Evolutionary conservation across 176 grass and related monocot species (phyloP), one percentile per base, ranked within the genome.

Genomic region (Saccharum officinarum): DNA sequence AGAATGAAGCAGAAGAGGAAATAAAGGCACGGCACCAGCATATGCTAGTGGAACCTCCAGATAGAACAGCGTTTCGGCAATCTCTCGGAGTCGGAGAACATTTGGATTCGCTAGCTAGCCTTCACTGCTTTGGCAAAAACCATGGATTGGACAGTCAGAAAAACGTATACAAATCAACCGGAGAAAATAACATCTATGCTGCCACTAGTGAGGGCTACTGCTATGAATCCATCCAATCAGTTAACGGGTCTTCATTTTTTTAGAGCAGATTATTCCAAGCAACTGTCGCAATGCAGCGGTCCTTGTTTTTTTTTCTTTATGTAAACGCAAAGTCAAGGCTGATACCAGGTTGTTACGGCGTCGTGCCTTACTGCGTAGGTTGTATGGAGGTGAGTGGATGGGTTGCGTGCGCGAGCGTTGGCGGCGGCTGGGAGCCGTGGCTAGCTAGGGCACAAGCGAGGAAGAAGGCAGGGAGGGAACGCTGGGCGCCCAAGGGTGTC

Each of bases 131-230:
- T 85, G 62, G 40, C 70, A 61, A 79, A 84, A 26, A 70, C 17
- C 28, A 52, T 67, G 59, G 69, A 75, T 75, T 84, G 6, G 37
- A 55, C 25, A 66, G 36, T 86, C 15, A 66, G 76, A 61, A 67
- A 67, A 39, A 52, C 25, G 2, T 12, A 76, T 55, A 82, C 54
- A 65, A 72, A 82, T 83, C 57, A 67, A 28, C 87, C 44, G 30
- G 31, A 73, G 31, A 36, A 82, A 80, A 78, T 66, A 68, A 79
- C 66, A 13, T 30, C 75, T 38, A 80, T 76, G 31, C 82, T 67
- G 23, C 74, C 73, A 78, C 25, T 34, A 16, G 26, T 65, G 62
- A 65, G 61, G 23, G 47, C 4, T 6, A 52, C 3, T 50, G 46
- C 61, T 68, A 65, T 34, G 34, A 61, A 72, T 73, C 38, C 6